phyloP scores from a whole-genome alignment of 441 rosid genomes.

The Euphorbia schlechtendalii region DNA sequence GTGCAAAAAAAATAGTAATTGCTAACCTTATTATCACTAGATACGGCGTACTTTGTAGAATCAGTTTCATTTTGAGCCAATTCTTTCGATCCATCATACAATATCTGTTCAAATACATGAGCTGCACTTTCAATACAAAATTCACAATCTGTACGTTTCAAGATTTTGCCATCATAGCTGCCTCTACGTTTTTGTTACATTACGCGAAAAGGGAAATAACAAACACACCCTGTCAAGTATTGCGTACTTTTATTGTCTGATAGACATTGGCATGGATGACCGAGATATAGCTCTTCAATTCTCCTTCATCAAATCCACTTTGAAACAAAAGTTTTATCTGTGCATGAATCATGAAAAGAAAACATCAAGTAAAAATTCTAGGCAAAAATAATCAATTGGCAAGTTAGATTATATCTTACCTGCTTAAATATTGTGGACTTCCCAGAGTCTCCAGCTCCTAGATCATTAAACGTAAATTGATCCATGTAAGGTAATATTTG shows the following conservation, averaged over 20 bases:
- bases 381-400: background rate
- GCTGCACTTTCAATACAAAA: constrained; percentile 14
- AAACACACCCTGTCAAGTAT: constrained; percentile 67
- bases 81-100: constrained; percentile 93
- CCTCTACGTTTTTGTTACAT: constrained; percentile 24
- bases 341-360: constrained; percentile 11
- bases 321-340: constrained; percentile 97
- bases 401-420: constrained; percentile 37
- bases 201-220: constrained; percentile 48
- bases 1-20: constrained; percentile 10
- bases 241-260: constrained; percentile 98
- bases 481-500: background rate
- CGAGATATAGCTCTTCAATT: constrained; percentile 77
- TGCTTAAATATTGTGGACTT: constrained; percentile 98
- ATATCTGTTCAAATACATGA: constrained; percentile 48
- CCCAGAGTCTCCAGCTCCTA: constrained; percentile 98
- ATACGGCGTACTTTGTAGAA: constrained; percentile 50
- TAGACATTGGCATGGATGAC: constrained; percentile 96
- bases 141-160: background rate
- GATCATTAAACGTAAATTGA: constrained; percentile 18
- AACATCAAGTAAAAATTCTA: constrained; percentile 5
- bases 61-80: constrained; percentile 74
- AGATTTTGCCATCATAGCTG: constrained; percentile 20
- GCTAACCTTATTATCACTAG: constrained; percentile 69
- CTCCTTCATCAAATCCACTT: constrained; percentile 89